These are phyloP conservation scores for Isoetes engelmannii DNA, from an alignment of 83 land plant species.

Conservation along the genomic window DNA sequence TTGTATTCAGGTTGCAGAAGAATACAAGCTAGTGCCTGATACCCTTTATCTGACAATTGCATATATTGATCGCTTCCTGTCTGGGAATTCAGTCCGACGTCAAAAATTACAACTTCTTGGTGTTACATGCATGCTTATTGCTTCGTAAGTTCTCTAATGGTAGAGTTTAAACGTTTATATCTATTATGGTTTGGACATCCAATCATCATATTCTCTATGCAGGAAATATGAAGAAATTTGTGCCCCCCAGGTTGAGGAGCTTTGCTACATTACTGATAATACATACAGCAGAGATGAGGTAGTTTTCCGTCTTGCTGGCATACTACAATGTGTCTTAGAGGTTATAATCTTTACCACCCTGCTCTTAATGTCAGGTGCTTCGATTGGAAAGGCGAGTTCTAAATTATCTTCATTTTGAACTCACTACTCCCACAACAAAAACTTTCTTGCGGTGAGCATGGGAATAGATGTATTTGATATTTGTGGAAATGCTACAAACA, in stretches of 20 bases:
- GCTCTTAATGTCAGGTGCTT: slow-evolving; percentile 50
- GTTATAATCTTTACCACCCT: background rate
- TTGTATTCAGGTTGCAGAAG: slow-evolving; percentile 75
- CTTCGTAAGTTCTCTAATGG: slow-evolving; percentile 50
- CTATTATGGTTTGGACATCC: background rate
- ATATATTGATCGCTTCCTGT: slow-evolving; percentile 89
- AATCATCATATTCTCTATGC: slow-evolving; percentile 8
- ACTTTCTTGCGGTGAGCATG: slow-evolving; percentile 61
- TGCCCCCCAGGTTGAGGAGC: slow-evolving; percentile 98
- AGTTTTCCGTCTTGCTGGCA: background rate
- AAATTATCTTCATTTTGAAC: slow-evolving; percentile 77
- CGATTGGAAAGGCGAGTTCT: slow-evolving; percentile 83
- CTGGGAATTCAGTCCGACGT: slow-evolving; percentile 60
- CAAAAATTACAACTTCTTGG: slow-evolving; percentile 84
- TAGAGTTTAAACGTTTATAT: background rate
- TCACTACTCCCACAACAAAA: slow-evolving; percentile 78
- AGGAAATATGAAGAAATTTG: slow-evolving; percentile 97
- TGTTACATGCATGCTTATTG: slow-evolving; percentile 91
- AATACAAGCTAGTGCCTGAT: slow-evolving; percentile 89
- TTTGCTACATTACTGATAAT: slow-evolving; percentile 93
- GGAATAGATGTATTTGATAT: too few relatives aligned
- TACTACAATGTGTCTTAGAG: background rate
- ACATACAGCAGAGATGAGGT: slow-evolving; percentile 90
- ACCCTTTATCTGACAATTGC: slow-evolving; percentile 80
- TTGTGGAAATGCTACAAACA: too few relatives aligned